Conservation (phyloP, 306 rosid species). For the Styphnolobium japonicum region DNA sequence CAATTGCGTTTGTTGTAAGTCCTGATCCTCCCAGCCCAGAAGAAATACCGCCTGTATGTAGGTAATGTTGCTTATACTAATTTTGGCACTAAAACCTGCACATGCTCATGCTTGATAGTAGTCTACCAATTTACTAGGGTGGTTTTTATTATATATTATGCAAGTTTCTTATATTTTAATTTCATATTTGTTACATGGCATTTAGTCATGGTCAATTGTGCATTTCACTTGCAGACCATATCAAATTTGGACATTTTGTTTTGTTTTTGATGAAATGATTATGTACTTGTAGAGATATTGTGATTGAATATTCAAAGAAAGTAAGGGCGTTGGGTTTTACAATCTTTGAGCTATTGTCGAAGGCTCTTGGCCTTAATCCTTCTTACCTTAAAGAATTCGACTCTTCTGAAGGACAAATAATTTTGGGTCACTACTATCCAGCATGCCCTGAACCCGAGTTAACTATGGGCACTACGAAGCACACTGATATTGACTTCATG, state of each 20-base stretch:
- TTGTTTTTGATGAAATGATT: background rate
- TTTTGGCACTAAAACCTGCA: background rate
- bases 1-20: background rate
- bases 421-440: constrained; percentile 29
- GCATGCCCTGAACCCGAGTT: constrained; percentile 44
- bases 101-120: background rate
- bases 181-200: background rate
- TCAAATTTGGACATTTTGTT: background rate
- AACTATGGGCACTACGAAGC: constrained; percentile 22
- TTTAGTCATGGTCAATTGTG: background rate
- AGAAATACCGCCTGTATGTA: background rate
- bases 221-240: background rate
- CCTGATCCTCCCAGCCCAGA: background rate
- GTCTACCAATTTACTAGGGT: background rate
- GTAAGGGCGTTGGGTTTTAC: background rate
- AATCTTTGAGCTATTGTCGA: constrained; percentile 31
- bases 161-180: background rate
- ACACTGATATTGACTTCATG: constrained; percentile 30
- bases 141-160: background rate
- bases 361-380: constrained; percentile 29
- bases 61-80: background rate
- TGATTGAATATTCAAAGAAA: constrained; percentile 29
- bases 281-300: constrained; percentile 25
- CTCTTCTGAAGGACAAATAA: background rate
- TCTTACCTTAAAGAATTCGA: constrained; percentile 21